phyloP scores from a whole-genome alignment of 768 basidiomycete species.

The Daedalea quercina region DNA sequence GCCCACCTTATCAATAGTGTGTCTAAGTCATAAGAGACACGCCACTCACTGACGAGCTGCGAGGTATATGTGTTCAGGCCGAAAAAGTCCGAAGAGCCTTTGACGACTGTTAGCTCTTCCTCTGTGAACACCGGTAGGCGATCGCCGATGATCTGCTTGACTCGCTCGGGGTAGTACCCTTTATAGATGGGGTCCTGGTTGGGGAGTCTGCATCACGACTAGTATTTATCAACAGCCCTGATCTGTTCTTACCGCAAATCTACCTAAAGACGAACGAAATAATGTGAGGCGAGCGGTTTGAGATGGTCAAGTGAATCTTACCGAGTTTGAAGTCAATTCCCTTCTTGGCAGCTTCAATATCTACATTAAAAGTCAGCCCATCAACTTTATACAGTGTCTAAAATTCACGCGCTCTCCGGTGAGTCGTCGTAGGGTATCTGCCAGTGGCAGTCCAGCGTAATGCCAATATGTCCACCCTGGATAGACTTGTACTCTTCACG shows the following conservation, averaged over 20 bases:
- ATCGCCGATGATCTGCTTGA: slow-evolving; percentile 48
- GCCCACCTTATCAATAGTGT: background rate
- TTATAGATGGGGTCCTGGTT: slow-evolving; percentile 62
- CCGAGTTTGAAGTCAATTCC: slow-evolving; percentile 37
- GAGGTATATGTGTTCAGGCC: slow-evolving; percentile 72
- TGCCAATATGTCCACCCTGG: slow-evolving; percentile 66
- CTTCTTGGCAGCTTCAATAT: slow-evolving; percentile 33
- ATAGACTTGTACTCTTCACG: slow-evolving; percentile 56
- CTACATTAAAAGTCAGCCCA: slow-evolving; percentile 13
- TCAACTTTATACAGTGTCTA: background rate
- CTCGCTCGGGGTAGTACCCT: slow-evolving; percentile 57
- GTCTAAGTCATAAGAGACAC: background rate
- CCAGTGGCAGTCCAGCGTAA: slow-evolving; percentile 77
- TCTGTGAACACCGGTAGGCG: slow-evolving; percentile 53
- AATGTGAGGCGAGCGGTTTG: background rate
- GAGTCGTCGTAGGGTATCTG: slow-evolving; percentile 63
- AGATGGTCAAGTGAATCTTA: slow-evolving; percentile 8
- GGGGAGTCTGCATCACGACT: no score
- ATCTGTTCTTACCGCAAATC: slow-evolving; percentile 35
- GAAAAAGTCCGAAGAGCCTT: slow-evolving; percentile 64
- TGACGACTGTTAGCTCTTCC: slow-evolving; percentile 50
- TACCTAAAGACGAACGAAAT: slow-evolving; percentile 26
- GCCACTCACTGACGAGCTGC: slow-evolving; percentile 46
- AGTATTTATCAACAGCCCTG: background rate
- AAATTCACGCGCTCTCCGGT: slow-evolving; percentile 49